Conservation (phyloP, 2,329 filamentous ascomycete species). For the Xylariomycetidae sp. region DNA sequence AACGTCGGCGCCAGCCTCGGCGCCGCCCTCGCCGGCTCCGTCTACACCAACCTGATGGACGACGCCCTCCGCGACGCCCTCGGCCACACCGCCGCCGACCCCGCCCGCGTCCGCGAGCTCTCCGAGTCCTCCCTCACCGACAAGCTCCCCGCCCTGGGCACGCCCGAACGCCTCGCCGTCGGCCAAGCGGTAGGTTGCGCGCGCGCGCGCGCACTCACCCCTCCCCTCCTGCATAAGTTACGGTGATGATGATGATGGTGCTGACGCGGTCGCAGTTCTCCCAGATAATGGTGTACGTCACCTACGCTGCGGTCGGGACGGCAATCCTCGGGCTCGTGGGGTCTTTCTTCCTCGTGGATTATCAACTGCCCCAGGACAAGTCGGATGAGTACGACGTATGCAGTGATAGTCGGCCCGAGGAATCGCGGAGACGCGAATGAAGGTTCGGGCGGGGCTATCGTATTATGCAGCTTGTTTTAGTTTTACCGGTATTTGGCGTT, state of each 20-base stretch:
- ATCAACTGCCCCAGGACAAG: constrained; percentile 16
- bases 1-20: constrained; percentile 35
- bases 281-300: constrained; percentile 22
- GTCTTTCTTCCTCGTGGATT: constrained; percentile 17
- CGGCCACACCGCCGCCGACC: constrained; percentile 24
- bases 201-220: neutral
- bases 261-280: constrained; percentile 15
- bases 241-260: neutral
- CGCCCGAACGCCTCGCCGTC: constrained; percentile 34
- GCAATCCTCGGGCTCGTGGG: constrained; percentile 15
- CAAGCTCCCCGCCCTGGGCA: constrained; percentile 33
- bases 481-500: too few relatives aligned
- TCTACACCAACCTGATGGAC: constrained; percentile 42
- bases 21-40: constrained; percentile 38
- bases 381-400: too few relatives aligned
- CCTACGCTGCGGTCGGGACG: constrained; percentile 19
- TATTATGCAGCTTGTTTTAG: too few relatives aligned
- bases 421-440: too few relatives aligned
- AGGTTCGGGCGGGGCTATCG: too few relatives aligned
- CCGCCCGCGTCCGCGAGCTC: constrained; percentile 26
- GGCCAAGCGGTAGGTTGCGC: constrained; percentile 29
- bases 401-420: too few relatives aligned
- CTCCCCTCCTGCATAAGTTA: neutral
- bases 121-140: constrained; percentile 41
- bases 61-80: constrained; percentile 30